Evolutionary conservation across 139 green algal genomes (phyloP).

Genomic region (Chlorella sp.): DNA sequence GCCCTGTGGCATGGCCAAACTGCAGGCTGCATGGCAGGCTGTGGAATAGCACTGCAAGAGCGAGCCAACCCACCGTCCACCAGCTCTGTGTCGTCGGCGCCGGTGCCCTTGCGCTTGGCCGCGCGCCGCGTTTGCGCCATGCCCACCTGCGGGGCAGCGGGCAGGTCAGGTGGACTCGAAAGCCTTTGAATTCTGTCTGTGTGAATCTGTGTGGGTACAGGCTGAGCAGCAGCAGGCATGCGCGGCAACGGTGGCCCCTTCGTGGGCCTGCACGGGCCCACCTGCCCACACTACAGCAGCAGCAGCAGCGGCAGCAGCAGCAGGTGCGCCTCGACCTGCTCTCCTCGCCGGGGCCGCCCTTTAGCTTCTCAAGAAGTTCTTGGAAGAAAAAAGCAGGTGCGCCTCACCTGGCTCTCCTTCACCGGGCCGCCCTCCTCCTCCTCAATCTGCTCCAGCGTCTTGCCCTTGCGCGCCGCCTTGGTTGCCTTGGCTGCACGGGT

Average conservation of each 20-base stretch:
- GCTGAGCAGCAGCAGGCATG: too few species aligned
- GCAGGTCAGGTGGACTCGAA: too few species aligned
- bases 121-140: conserved; percentile 72
- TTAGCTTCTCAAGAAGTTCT: conserved; percentile 65
- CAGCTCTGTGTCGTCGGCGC: conserved; percentile 36
- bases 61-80: conserved; percentile 30
- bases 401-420: conserved; percentile 68
- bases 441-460: conserved; percentile 73
- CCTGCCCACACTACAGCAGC: too few species aligned
- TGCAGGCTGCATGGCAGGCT: too few species aligned
- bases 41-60: too few species aligned
- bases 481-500: conserved; percentile 6
- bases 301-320: background rate
- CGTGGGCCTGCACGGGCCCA: too few species aligned
- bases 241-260: too few species aligned
- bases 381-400: too few species aligned
- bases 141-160: conserved; percentile 17
- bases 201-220: too few species aligned
- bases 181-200: too few species aligned
- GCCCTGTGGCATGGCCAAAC: too few species aligned
- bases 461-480: conserved; percentile 51
- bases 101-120: conserved; percentile 55
- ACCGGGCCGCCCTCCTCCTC: conserved; percentile 70
- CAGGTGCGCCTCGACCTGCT: conserved; percentile 47
- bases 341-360: conserved; percentile 77